A percentile compares a stretch with the other conserved stretches of the same genome.
phyloP scores from a whole-genome alignment of 441 rosid species.

The Hura crepitans region DNA sequence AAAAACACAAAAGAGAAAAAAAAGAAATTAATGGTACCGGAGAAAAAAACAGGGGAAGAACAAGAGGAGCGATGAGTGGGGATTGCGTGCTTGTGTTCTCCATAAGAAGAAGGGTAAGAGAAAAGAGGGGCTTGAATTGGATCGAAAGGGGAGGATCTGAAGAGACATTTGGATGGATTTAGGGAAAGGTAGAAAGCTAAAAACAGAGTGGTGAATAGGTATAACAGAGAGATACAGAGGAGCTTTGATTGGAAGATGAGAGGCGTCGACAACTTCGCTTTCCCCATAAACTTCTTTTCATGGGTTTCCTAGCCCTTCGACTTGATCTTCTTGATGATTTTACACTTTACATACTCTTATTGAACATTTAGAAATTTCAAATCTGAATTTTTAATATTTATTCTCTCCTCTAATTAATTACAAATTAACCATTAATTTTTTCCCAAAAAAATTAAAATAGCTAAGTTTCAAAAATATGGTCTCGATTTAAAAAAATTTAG shows the following conservation, averaged over 20 bases:
- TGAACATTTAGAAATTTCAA: too few relatives aligned
- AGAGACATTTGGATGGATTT: conserved; percentile 58
- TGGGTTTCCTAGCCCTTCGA: conserved; percentile 18
- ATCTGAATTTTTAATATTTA: too few relatives aligned
- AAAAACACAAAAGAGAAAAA: neutral
- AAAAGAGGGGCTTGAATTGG: conserved; percentile 66
- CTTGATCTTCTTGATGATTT: neutral
- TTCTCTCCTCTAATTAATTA: too few relatives aligned
- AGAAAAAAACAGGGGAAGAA: conserved; percentile 61
- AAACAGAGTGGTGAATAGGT: conserved; percentile 52
- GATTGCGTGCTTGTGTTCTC: conserved; percentile 73
- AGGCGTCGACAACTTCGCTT: conserved; percentile 31
- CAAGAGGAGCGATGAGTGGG: conserved; percentile 69
- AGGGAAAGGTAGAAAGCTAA: conserved; percentile 48
- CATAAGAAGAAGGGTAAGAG: conserved; percentile 68
- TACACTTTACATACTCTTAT: neutral
- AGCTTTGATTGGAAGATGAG: conserved; percentile 65
- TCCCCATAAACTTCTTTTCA: conserved; percentile 30
- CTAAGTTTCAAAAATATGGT: too few relatives aligned
- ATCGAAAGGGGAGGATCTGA: conserved; percentile 77
- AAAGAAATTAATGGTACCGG: conserved; percentile 38
- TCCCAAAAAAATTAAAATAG: too few relatives aligned
- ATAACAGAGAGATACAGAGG: conserved; percentile 64
- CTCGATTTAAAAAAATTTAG: too few relatives aligned
- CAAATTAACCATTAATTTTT: too few relatives aligned